Evolutionary conservation across 2,329 filamentous ascomycete species (phyloP), one percentile per base, ranked within the genome.

Genomic region (Botryotinia calthae): DNA sequence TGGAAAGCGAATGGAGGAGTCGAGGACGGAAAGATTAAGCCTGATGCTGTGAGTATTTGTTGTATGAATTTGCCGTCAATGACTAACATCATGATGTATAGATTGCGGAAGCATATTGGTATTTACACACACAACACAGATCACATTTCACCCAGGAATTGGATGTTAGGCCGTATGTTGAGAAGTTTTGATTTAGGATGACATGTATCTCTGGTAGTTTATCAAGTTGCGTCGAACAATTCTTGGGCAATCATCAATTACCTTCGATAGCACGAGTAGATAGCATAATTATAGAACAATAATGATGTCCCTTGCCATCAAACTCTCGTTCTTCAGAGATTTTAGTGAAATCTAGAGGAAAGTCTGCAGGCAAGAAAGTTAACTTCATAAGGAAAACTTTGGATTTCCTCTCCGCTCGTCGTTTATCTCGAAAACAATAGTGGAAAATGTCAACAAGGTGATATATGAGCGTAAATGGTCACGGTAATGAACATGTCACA

Each of bases 391-490:
- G 82, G 85, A 82, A 78, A 81, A 82, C 79, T 80, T 83, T 82
- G 79, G 81, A 80, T 84, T 96, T 87, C 79, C 83, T 97, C 87
- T 97, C 87, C 93, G 94, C 94, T 89, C 95, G 88, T 89, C 90
- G 92, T 97, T 90, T 97, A 97, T 91, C 94, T 93, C 89, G 89
- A 89, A 87, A 91, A 89, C 91, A 92, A 93, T 91, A 81, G 86
- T 83, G 18, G 79, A 79, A 84, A 74, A 77, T 73, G 61, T 90
- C 88, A 87, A 91, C 89, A 90, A 90, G 93, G 92, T 92, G 93
- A 97, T 97, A 94, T 89, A 85, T 87, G 91, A 90, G 93, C 93
- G 92, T 84, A 54, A 44, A 25, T 62, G 22, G 25, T 65, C 59
- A 67, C 63, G 22, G 31, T 31, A 62, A n/a, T 4, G n/a, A 42